These are phyloP conservation scores for Coemansia asiatica DNA, from an alignment of 192 early-diverging fungal species.

Conservation along the genomic window DNA sequence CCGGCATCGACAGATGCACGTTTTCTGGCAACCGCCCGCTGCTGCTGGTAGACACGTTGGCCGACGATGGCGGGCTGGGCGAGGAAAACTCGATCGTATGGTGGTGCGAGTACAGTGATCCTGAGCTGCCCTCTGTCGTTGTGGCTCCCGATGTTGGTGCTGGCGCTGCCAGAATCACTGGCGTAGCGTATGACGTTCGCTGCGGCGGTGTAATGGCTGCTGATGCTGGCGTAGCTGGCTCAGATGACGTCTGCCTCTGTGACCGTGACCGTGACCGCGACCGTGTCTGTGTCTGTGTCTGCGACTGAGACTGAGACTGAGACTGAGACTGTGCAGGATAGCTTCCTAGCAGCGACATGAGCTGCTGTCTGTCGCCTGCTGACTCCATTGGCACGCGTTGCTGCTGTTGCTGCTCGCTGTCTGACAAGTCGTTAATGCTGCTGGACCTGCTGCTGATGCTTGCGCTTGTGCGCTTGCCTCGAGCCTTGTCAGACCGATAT, in stretches of 20 bases:
- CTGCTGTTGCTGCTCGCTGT: background rate
- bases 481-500: background rate
- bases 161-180: background rate
- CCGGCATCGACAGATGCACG: slow-evolving; percentile 47
- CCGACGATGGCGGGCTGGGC: slow-evolving; percentile 51
- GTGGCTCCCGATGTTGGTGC: background rate
- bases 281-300: background rate
- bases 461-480: slow-evolving; percentile 4
- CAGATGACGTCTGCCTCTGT: background rate
- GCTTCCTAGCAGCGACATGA: slow-evolving; percentile 32
- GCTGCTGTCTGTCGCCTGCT: slow-evolving; percentile 21
- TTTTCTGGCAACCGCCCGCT: slow-evolving; percentile 44
- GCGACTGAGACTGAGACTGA: no score
- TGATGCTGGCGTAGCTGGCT: background rate
- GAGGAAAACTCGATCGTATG: slow-evolving; percentile 32
- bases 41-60: slow-evolving; percentile 35
- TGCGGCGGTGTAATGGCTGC: background rate
- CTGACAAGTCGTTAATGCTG: slow-evolving; percentile 7
- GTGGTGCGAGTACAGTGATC: slow-evolving; percentile 34
- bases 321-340: slow-evolving; percentile 14
- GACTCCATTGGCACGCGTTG: background rate
- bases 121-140: slow-evolving; percentile 25
- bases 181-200: background rate
- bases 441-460: slow-evolving; percentile 9
- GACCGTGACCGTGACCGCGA: background rate